Conservation (phyloP, 257 asterid species). For the Scutellaria galericulata region DNA sequence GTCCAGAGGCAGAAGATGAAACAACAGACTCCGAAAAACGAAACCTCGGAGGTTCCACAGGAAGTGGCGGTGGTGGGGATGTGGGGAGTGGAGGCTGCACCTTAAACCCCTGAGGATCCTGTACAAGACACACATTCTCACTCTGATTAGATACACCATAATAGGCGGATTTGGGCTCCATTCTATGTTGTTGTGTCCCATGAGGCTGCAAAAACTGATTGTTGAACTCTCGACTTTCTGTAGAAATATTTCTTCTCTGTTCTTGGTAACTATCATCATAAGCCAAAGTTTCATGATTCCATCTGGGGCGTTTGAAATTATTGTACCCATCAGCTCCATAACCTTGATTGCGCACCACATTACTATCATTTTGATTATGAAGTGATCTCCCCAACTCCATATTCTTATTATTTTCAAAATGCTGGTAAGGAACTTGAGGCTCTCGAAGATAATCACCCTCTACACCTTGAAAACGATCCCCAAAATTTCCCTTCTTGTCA, state of each 20-base stretch:
- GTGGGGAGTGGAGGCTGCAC: conserved; percentile 77
- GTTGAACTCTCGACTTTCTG: conserved; percentile 33
- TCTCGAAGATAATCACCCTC: conserved; percentile 37
- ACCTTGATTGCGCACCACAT: conserved; percentile 40
- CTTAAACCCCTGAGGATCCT: conserved; percentile 36
- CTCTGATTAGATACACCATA: conserved; percentile 36
- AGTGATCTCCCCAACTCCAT: conserved; percentile 23
- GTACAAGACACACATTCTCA: conserved; percentile 33
- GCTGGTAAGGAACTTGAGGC: conserved; percentile 32
- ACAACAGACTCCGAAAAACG: conserved; percentile 43
- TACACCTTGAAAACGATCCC: conserved; percentile 41
- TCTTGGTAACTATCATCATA: conserved; percentile 37
- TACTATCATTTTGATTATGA: conserved; percentile 38
- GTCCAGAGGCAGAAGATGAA: conserved; percentile 51
- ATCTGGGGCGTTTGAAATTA: conserved; percentile 35
- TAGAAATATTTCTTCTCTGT: conserved; percentile 35
- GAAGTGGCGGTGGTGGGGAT: conserved; percentile 79
- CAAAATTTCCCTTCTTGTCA: conserved; percentile 26
- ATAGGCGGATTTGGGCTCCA: conserved; percentile 43
- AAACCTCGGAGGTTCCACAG: conserved; percentile 53
- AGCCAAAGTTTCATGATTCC: conserved; percentile 37
- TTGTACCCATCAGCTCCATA: conserved; percentile 43
- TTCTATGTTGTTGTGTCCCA: conserved; percentile 36
- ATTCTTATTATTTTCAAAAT: conserved; percentile 32
- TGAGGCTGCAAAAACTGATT: conserved; percentile 37